phyloP scores from a whole-genome alignment of 2,329 filamentous ascomycete species.

The Alternaria infectoria region DNA sequence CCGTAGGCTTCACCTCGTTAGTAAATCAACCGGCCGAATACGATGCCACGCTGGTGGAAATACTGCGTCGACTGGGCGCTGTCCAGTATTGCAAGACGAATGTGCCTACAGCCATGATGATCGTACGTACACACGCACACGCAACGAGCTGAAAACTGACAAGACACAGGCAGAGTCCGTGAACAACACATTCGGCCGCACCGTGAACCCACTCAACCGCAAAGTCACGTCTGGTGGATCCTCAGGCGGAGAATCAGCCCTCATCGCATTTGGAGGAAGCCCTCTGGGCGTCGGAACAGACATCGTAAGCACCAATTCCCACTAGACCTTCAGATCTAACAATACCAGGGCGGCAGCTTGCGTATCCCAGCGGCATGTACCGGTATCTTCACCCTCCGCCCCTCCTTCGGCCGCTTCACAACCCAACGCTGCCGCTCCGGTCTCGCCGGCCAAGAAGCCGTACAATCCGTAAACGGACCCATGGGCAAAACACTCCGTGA shows the following conservation, averaged over 20 bases:
- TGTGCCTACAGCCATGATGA: slow-evolving; percentile 73
- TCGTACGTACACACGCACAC: slow-evolving; percentile 39
- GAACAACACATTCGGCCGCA: slow-evolving; percentile 70
- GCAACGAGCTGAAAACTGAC: slow-evolving; percentile 3
- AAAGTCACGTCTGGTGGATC: slow-evolving; percentile 67
- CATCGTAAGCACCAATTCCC: slow-evolving; percentile 52
- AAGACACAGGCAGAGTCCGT: slow-evolving; percentile 61
- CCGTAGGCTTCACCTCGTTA: slow-evolving; percentile 68
- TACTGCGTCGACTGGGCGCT: slow-evolving; percentile 66
- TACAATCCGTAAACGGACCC: slow-evolving; percentile 69
- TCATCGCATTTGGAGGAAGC: slow-evolving; percentile 66
- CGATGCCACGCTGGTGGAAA: slow-evolving; percentile 64
- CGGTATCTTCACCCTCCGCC: slow-evolving; percentile 63
- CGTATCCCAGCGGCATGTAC: slow-evolving; percentile 64
- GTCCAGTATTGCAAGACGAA: slow-evolving; percentile 75
- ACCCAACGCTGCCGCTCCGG: slow-evolving; percentile 62
- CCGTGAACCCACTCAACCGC: slow-evolving; percentile 67
- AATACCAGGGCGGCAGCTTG: slow-evolving; percentile 56
- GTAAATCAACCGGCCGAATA: slow-evolving; percentile 63
- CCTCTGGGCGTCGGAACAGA: slow-evolving; percentile 69
- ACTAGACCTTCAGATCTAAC: slow-evolving; percentile 3
- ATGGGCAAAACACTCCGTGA: slow-evolving; percentile 64
- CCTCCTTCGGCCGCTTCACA: slow-evolving; percentile 66
- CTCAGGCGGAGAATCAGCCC: slow-evolving; percentile 70
- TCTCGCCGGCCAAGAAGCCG: slow-evolving; percentile 69